Base-by-base conservation (phyloP, 345 rosid species). In the Diplotaxis tenuifolia region DNA sequence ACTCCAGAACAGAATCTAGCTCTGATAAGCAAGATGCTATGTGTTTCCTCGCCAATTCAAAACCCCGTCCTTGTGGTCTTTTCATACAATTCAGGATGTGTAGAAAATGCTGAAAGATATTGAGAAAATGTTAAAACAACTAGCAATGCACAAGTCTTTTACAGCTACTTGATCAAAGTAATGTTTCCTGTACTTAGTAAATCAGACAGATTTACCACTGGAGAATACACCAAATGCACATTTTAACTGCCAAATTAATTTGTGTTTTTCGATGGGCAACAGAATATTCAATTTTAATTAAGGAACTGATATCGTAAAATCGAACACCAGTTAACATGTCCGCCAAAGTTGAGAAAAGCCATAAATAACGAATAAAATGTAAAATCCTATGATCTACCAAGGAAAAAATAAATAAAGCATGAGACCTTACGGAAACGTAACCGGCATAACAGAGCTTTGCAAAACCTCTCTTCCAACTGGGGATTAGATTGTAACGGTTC, bases 351-450 rank as follows among this genome's bases (percentile, higher is more conserved):
- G 10, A 45, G 54, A 63, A 60, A 62, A 32, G 19, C 22, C 0
- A 6, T 58, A 12, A 23, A 11, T 18, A 47, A 21, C 40, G 19
- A 61, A 55, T 45, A 45, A 64, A 18, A 64, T 23, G 53, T 22
- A 76, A 64, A 45, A 45, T 6, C 50, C n/a, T 45, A n/a, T 45
- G n/a, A n/a, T n/a, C n/a, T n/a, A n/a, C n/a, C 23, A 71, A 69
- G 74, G 76, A 65, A 81, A 19, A 45, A 45, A n/a, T 47, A 76
- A 74, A 86, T 73, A 85, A 76, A 83, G 90, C 84, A 81, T 71
- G 85, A 92, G 89, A 95, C 99, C 99, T 95, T 92, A 90, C 98
- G 98, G 85, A 95, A 95, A 79, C 98, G 93, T 85, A 92, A 74
- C 82, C 99, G 91, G 82, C 96, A 92, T 72, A 90, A 81, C 62